phyloP scores from a whole-genome alignment of 345 rosid species.

The Bruguiera parviflora region DNA sequence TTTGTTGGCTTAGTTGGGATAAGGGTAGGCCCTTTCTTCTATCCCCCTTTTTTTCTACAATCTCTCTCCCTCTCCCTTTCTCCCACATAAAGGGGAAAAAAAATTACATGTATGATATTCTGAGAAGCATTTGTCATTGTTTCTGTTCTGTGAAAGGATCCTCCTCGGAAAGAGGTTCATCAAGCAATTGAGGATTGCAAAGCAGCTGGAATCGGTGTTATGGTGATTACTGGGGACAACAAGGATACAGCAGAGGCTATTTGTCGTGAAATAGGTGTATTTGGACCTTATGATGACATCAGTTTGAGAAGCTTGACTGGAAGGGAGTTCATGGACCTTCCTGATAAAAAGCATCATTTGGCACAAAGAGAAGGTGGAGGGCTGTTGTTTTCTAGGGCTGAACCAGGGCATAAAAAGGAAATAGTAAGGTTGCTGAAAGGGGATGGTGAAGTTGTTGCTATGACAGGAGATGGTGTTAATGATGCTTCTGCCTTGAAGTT shows the following conservation, averaged over 20 bases:
- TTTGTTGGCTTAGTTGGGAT: constrained; percentile 87
- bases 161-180: constrained; percentile 92
- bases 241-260: constrained; percentile 93
- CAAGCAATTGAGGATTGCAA: constrained; percentile 96
- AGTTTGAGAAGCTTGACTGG: constrained; percentile 74
- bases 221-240: constrained; percentile 98
- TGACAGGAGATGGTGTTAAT: constrained; percentile 99
- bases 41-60: not conserved
- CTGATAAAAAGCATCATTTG: constrained; percentile 51
- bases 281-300: constrained; percentile 62
- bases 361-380: constrained; percentile 60
- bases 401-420: constrained; percentile 96
- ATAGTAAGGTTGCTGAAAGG: constrained; percentile 94
- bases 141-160: constrained; percentile 52
- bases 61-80: too few species aligned
- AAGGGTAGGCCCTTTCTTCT: constrained; percentile 48
- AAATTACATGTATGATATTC: too few species aligned
- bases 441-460: constrained; percentile 96
- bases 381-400: constrained; percentile 88
- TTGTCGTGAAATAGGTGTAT: constrained; percentile 89
- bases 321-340: constrained; percentile 61
- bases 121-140: not conserved
- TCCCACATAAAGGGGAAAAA: too few species aligned
- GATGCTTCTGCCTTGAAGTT: constrained; percentile 97
- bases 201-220: constrained; percentile 93